phyloP scores from a whole-genome alignment of 176 grass and related monocot species.

The Aegilops speltoides region DNA sequence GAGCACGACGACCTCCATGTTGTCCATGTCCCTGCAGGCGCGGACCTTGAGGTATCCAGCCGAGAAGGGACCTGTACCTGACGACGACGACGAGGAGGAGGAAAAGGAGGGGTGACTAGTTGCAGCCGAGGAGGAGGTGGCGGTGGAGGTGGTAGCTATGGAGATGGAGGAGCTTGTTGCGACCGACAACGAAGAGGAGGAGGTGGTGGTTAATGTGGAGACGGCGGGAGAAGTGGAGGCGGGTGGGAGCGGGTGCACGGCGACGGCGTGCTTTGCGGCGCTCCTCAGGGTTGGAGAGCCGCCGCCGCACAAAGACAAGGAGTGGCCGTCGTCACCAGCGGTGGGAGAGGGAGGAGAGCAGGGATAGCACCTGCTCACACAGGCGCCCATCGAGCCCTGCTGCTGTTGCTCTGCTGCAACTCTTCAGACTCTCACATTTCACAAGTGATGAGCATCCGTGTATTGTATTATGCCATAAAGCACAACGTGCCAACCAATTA shows the following conservation, averaged over 20 bases:
- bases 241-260: background rate
- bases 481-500: background rate
- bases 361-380: slow-evolving; percentile 1
- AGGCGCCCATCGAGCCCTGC: background rate
- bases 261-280: background rate
- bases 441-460: background rate
- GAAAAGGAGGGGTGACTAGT: background rate
- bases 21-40: background rate
- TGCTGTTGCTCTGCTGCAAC: background rate
- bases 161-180: background rate
- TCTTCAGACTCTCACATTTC: background rate
- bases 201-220: background rate
- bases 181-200: background rate
- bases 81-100: background rate
- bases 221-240: background rate
- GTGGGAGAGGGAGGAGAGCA: background rate
- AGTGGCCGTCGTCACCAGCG: background rate
- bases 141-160: background rate
- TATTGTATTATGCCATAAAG: background rate
- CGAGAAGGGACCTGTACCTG: background rate
- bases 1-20: slow-evolving; percentile 1
- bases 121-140: background rate
- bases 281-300: background rate
- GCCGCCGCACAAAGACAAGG: background rate
- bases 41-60: background rate